Percentiles rank a stretch among this genome's conserved stretches.
These are phyloP conservation scores for Haplosporangium gracile DNA, from an alignment of 192 early-diverging fungal species.

Conservation along the genomic window DNA sequence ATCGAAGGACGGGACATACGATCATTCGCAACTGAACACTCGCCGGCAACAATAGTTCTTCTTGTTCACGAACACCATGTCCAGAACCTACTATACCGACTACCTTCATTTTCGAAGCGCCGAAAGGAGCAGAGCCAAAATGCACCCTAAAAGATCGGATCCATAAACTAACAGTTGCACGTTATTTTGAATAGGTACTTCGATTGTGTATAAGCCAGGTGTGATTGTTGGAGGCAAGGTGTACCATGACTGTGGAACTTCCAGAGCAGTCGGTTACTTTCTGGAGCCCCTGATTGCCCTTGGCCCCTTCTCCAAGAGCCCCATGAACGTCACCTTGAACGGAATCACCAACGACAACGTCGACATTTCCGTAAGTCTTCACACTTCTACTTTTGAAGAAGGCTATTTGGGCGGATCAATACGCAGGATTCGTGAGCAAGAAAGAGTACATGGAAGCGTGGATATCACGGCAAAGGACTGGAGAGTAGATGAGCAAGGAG, in stretches of 20 bases:
- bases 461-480: not conserved
- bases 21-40: too few relatives aligned
- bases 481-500: not conserved
- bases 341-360: constrained; percentile 96
- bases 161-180: too few relatives aligned
- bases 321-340: constrained; percentile 84
- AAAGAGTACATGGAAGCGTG: too few relatives aligned
- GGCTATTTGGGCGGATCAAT: not conserved
- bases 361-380: constrained; percentile 82
- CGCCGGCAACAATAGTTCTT: not conserved
- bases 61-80: not conserved
- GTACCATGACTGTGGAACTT: constrained; percentile 86
- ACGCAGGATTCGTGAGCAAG: not conserved
- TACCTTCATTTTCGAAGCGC: too few relatives aligned
- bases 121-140: too few relatives aligned
- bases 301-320: constrained; percentile 93
- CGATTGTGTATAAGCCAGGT: constrained; percentile 88
- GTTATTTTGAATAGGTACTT: constrained; percentile 70
- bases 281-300: constrained; percentile 92
- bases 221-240: constrained; percentile 91
- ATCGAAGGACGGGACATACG: too few relatives aligned
- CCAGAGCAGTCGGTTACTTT: constrained; percentile 94
- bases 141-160: too few relatives aligned
- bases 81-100: too few relatives aligned
- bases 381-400: not conserved